Evolutionary conservation across 2,329 filamentous ascomycete genomes (phyloP).

Genomic region (Fusarium sp.): DNA sequence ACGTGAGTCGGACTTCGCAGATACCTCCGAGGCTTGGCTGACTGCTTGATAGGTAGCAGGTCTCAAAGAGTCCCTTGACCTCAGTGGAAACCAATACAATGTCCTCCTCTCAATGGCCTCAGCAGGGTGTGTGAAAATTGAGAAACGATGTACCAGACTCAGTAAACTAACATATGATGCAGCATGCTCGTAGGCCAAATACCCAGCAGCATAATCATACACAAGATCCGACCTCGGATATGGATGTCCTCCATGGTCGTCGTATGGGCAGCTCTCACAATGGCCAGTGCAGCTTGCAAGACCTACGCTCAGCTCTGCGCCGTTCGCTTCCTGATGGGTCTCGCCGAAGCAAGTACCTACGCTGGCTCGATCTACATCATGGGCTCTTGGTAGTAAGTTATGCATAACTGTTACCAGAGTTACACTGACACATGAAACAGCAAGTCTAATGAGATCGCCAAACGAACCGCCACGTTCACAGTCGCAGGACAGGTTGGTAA

Average conservation of each 20-base stretch:
- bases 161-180: fast-evolving
- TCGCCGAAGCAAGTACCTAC: slow-evolving; percentile 50
- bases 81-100: slow-evolving; percentile 58
- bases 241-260: slow-evolving; percentile 72
- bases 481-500: slow-evolving; percentile 68
- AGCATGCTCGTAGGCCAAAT: slow-evolving; percentile 66
- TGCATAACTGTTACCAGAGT: fast-evolving
- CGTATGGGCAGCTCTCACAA: slow-evolving; percentile 70
- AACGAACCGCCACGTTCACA: slow-evolving; percentile 70
- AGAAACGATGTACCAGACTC: fast-evolving
- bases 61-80: slow-evolving; percentile 58
- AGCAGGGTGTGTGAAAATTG: slow-evolving; percentile 44
- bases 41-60: slow-evolving; percentile 53
- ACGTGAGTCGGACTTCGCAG: slow-evolving; percentile 1
- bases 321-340: slow-evolving; percentile 46
- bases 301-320: slow-evolving; percentile 50
- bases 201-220: slow-evolving; percentile 68
- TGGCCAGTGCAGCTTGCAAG: slow-evolving; percentile 52
- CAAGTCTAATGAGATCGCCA: slow-evolving; percentile 67
- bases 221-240: slow-evolving; percentile 70
- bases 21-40: no score
- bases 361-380: slow-evolving; percentile 54
- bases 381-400: slow-evolving; percentile 63
- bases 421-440: neutral
- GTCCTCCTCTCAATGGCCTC: slow-evolving; percentile 49